Conservation (phyloP, 352 stramenopile genomes). For the Pythium dissimile region DNA sequence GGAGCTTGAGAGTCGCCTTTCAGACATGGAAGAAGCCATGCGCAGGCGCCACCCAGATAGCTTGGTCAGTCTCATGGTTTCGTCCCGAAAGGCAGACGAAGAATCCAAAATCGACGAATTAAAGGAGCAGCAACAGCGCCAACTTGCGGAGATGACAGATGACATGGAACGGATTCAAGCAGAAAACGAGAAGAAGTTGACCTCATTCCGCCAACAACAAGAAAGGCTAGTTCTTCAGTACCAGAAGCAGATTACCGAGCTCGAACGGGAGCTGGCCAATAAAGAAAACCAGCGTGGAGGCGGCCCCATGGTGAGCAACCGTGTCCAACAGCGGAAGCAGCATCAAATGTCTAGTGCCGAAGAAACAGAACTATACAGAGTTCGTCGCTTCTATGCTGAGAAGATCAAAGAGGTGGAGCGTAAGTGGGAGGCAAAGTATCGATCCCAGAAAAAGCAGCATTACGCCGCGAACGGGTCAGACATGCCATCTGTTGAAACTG, state of each 20-base stretch:
- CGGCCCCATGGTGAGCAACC: not conserved
- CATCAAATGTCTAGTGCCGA: conserved; percentile 2
- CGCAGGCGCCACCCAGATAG: conserved; percentile 72
- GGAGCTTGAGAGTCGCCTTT: conserved; percentile 59
- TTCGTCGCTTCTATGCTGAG: conserved; percentile 67
- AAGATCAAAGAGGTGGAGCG: conserved; percentile 77
- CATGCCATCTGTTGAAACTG: not conserved
- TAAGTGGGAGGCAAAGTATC: conserved; percentile 73
- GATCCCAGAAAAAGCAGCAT: conserved; percentile 45
- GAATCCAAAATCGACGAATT: conserved; percentile 47
- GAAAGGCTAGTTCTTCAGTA: conserved; percentile 73
- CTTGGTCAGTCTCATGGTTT: conserved; percentile 73
- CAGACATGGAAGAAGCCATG: conserved; percentile 78
- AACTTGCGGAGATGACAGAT: conserved; percentile 36
- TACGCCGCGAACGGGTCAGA: conserved; percentile 8
- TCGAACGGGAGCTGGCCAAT: conserved; percentile 35
- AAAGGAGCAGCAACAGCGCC: conserved; percentile 30
- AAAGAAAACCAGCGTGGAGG: conserved; percentile 13
- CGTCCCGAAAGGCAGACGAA: conserved; percentile 60
- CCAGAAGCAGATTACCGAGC: conserved; percentile 52
- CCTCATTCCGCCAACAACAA: conserved; percentile 75
- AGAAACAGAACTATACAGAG: conserved; percentile 40
- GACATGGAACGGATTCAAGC: conserved; percentile 48
- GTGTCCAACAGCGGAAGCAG: not conserved
- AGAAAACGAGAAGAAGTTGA: conserved; percentile 45